Evolutionary conservation across 202 grass and related monocot genomes (phyloP).

Genomic region (Zoysia matrella): DNA sequence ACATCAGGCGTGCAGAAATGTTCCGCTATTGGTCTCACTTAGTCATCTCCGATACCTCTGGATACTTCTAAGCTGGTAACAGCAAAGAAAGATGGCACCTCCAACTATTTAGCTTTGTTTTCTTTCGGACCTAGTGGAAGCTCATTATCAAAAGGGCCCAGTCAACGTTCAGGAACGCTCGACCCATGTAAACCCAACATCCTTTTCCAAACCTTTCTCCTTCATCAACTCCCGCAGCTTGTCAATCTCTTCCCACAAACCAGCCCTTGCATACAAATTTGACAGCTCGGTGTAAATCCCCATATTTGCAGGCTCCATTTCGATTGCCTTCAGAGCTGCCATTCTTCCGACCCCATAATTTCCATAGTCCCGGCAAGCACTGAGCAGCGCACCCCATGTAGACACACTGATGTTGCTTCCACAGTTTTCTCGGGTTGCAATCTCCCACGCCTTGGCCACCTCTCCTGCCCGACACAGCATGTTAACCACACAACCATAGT

Average conservation of each 20-base stretch:
- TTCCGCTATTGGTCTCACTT: neutral
- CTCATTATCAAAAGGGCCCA: neutral
- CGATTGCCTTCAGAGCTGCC: slow-evolving; percentile 66
- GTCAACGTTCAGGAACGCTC: slow-evolving; percentile 40
- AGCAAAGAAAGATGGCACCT: neutral
- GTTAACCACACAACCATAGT: slow-evolving; percentile 61
- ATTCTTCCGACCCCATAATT: slow-evolving; percentile 55
- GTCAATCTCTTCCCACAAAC: slow-evolving; percentile 65
- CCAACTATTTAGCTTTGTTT: neutral
- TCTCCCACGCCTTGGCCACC: slow-evolving; percentile 64
- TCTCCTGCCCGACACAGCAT: slow-evolving; percentile 63
- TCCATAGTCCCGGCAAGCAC: slow-evolving; percentile 44
- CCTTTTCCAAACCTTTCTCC: slow-evolving; percentile 59
- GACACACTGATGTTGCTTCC: slow-evolving; percentile 37
- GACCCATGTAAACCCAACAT: slow-evolving; percentile 56
- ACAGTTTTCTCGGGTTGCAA: slow-evolving; percentile 39
- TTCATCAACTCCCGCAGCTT: slow-evolving; percentile 57
- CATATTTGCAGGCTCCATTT: slow-evolving; percentile 59
- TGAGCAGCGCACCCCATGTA: slow-evolving; percentile 63
- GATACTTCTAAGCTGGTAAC: neutral
- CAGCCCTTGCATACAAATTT: slow-evolving; percentile 67
- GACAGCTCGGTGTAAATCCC: slow-evolving; percentile 58
- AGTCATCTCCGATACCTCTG: neutral
- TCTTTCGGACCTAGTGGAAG: neutral
- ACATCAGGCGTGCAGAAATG: neutral